A percentile compares a stretch with the other conserved stretches of the same genome.
These are phyloP conservation scores for Cicer yamashitae DNA, from an alignment of 306 rosid genomes.

Conservation along the genomic window DNA sequence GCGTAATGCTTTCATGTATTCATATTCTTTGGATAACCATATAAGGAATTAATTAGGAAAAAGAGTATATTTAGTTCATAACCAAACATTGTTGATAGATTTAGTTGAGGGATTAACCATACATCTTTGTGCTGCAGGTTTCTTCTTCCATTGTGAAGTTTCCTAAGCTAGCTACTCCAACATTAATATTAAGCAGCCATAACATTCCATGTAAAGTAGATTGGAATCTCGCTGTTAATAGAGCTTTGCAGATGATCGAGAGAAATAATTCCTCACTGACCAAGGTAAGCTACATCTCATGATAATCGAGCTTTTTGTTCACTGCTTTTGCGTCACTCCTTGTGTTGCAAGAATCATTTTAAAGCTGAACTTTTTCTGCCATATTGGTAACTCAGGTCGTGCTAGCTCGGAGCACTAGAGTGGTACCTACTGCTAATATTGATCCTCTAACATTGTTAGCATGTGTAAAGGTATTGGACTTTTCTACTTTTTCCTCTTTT, in stretches of 20 bases:
- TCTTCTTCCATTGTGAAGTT: conserved; percentile 67
- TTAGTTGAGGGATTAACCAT: neutral
- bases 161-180: conserved; percentile 61
- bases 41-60: neutral
- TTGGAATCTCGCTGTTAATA: conserved; percentile 77
- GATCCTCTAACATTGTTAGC: conserved; percentile 83
- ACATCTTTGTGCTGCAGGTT: conserved; percentile 57
- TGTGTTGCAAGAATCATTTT: conserved; percentile 36
- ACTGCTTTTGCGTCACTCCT: neutral
- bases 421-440: conserved; percentile 67
- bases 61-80: neutral
- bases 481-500: conserved; percentile 9
- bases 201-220: conserved; percentile 63
- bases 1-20: neutral
- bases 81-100: neutral
- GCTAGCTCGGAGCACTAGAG: conserved; percentile 89
- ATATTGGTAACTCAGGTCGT: conserved; percentile 73
- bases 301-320: conserved; percentile 1
- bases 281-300: conserved; percentile 56
- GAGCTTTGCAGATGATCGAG: conserved; percentile 75
- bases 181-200: conserved; percentile 65
- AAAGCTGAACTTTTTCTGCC: conserved; percentile 34
- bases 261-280: conserved; percentile 61
- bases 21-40: neutral
- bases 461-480: conserved; percentile 69